Percentiles rank a stretch among this genome's conserved stretches.
These are phyloP conservation scores for Pugionium cornutum DNA, from an alignment of 345 rosid species.

Conservation along the genomic window DNA sequence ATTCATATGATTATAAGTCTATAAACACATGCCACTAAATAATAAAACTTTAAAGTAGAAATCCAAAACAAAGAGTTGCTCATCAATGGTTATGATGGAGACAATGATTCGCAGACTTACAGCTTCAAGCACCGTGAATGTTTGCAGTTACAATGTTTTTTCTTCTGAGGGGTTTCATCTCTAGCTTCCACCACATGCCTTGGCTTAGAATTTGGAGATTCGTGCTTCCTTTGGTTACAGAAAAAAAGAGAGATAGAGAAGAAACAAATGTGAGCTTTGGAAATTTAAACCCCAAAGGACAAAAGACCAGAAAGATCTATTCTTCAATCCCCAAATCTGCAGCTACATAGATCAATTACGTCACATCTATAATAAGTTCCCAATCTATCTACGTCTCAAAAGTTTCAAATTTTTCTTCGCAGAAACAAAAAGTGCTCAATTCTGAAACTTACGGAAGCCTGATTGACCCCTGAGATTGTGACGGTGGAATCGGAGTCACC, in stretches of 20 bases:
- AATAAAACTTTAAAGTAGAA: background rate
- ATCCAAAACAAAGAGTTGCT: background rate
- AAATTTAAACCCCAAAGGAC: background rate
- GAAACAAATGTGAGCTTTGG: slow-evolving; percentile 17
- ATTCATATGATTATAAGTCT: background rate
- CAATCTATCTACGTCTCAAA: background rate
- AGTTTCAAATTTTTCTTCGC: slow-evolving; percentile 3
- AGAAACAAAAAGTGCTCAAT: background rate
- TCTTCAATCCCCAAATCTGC: slow-evolving; percentile 15
- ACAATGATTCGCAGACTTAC: slow-evolving; percentile 50
- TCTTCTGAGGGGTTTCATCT: slow-evolving; percentile 93
- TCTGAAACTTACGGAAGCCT: slow-evolving; percentile 54
- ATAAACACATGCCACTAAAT: background rate
- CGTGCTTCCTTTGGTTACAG: slow-evolving; percentile 54
- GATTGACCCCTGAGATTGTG: slow-evolving; percentile 35
- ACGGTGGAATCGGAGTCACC: slow-evolving; percentile 34
- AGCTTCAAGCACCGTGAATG: slow-evolving; percentile 97
- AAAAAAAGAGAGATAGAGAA: background rate
- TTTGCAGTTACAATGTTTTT: slow-evolving; percentile 93
- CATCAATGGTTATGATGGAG: too few species aligned
- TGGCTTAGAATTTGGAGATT: slow-evolving; percentile 77
- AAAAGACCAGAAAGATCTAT: background rate
- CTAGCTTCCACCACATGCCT: slow-evolving; percentile 64
- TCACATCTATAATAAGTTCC: background rate
- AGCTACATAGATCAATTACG: background rate